These are phyloP conservation scores for Ustulina deusta DNA, from an alignment of 2,329 filamentous ascomycete genomes.

Conservation along the genomic window DNA sequence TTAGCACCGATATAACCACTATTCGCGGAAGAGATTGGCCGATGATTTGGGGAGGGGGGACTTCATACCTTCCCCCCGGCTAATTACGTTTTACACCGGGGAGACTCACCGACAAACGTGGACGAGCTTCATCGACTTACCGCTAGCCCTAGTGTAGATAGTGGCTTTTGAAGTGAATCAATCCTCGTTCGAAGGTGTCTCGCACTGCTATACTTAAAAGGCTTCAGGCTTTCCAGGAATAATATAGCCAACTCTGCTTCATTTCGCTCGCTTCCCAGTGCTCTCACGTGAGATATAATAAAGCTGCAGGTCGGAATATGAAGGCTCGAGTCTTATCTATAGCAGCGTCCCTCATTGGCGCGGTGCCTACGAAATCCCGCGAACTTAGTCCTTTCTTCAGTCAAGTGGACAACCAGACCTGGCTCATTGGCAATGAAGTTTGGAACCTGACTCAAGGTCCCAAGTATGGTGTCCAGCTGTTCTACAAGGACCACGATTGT, in stretches of 20 bases:
- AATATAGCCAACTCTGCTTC: not conserved
- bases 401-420: constrained; percentile 46
- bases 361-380: constrained; percentile 6
- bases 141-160: not conserved
- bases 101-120: constrained; percentile 9
- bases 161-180: not conserved
- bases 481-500: constrained; percentile 49
- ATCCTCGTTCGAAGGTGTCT: not conserved
- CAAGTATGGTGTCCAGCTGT: constrained; percentile 47
- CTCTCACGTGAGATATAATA: not conserved
- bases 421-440: constrained; percentile 51
- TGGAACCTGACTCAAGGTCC: constrained; percentile 50
- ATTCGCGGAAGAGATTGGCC: constrained; percentile 19
- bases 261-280: not conserved
- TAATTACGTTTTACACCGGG: not conserved
- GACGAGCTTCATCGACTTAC: not conserved
- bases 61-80: not conserved
- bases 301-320: constrained; percentile 12
- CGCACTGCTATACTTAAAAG: not conserved
- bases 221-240: not conserved
- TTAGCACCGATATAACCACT: not conserved
- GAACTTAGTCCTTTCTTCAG: constrained; percentile 44
- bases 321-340: constrained; percentile 4
- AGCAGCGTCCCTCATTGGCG: constrained; percentile 14
- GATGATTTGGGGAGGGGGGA: constrained; percentile 1